Conservation (phyloP, 192 early-diverging fungal species). For the Gaertneriomyces sp. region DNA sequence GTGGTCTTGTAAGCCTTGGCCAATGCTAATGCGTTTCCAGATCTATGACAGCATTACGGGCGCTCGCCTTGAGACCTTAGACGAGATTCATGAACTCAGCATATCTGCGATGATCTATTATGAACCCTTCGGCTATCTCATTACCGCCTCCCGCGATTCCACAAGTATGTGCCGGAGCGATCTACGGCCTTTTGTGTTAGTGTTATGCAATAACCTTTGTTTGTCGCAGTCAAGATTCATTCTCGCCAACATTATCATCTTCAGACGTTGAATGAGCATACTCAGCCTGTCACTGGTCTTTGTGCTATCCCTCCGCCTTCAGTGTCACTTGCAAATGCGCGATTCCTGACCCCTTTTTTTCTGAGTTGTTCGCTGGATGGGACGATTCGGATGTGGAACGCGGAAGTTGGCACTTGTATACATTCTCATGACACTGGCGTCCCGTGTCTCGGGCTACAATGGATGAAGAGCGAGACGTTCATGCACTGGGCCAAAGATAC, state of each 20-base stretch:
- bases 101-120: constrained; percentile 45
- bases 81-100: constrained; percentile 41
- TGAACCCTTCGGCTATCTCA: constrained; percentile 38
- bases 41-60: constrained; percentile 49
- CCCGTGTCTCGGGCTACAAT: constrained; percentile 43
- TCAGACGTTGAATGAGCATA: constrained; percentile 39
- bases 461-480: constrained; percentile 47
- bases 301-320: constrained; percentile 26
- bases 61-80: constrained; percentile 32
- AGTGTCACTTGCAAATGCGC: not conserved
- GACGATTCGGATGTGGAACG: constrained; percentile 48
- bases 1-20: not conserved
- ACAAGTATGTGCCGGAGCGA: constrained; percentile 30
- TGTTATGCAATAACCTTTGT: not conserved
- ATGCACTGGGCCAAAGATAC: constrained; percentile 36
- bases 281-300: constrained; percentile 45
- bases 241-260: constrained; percentile 39
- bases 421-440: constrained; percentile 26
- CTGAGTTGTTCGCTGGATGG: constrained; percentile 48
- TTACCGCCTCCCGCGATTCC: constrained; percentile 50
- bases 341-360: constrained; percentile 36
- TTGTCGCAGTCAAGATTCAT: constrained; percentile 48
- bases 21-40: constrained; percentile 15
- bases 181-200: not conserved
- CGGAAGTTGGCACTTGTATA: constrained; percentile 41